These are phyloP conservation scores for Krasilnikovozyma curviuscula DNA, from an alignment of 768 basidiomycete genomes.

Conservation along the genomic window DNA sequence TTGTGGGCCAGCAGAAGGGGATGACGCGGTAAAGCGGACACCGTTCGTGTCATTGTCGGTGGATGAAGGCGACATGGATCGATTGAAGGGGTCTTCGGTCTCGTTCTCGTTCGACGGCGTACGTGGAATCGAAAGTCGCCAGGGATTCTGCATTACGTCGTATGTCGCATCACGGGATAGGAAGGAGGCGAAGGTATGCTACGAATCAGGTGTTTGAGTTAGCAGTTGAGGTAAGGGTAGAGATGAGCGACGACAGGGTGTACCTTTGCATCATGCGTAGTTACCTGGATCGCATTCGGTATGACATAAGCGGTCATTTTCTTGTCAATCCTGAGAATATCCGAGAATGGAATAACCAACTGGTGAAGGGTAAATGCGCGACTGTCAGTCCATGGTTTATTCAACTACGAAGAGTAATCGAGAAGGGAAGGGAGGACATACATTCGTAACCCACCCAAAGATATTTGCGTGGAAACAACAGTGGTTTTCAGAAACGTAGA, in stretches of 20 bases:
- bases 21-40: background rate
- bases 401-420: too few relatives aligned
- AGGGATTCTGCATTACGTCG: constrained; percentile 89
- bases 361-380: constrained; percentile 27
- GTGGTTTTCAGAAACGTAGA: constrained; percentile 97
- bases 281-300: constrained; percentile 82
- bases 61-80: background rate
- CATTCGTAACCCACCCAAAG: constrained; percentile 95
- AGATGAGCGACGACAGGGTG: background rate
- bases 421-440: constrained; percentile 30
- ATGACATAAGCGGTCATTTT: constrained; percentile 96
- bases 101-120: constrained; percentile 15
- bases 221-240: background rate
- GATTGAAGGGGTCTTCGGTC: background rate
- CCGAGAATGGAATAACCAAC: constrained; percentile 73
- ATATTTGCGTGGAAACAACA: constrained; percentile 99
- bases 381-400: too few relatives aligned
- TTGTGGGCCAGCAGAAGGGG: background rate
- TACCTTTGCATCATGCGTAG: constrained; percentile 43
- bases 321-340: constrained; percentile 74
- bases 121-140: constrained; percentile 72
- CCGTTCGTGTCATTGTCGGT: background rate
- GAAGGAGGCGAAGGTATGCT: constrained; percentile 92
- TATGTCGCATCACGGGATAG: constrained; percentile 87
- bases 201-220: constrained; percentile 22